Base-by-base conservation (phyloP, 2,329 filamentous ascomycete genomes). In the Dactylellina drechsleri region DNA sequence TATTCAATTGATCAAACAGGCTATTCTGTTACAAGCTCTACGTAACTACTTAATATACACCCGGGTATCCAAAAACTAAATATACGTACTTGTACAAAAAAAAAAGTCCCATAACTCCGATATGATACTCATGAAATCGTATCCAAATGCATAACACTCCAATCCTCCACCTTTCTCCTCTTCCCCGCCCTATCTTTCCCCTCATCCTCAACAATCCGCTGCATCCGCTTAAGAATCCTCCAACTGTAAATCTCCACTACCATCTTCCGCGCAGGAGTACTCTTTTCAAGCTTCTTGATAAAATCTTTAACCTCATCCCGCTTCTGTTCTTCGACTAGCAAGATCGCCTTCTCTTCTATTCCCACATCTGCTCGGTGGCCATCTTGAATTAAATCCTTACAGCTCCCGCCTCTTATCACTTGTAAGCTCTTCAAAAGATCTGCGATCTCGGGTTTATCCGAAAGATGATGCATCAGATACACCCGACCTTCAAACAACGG, bases 191-290 rank as follows among this genome's bases (percentile, higher is more conserved):
- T 28, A 4, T 56, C 53, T 13, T 56, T 45, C 15, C 5, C 47
- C 2, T 52, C 66, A 3, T 54, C 23, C 20, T 70, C 71, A 16
- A 65, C 13, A 12, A 71, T 49, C 45, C 40, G 31, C 20, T 71
- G 66, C 65, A 76, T 76, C 54, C 45, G 62, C 49, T 76, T 68
- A 6, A 76, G 20, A 54, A 76, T 76, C n/a, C 66, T 54, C 72
- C 72, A 76, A 18, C 72, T 76, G 40, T 76, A 76, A 8, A 76
- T 57, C 16, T 76, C 72, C 15, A 76, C 60, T 0, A 50, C 26
- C 26, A 50, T 62, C 12, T 67, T 67, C 49, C 56, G 23, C 28
- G 50, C 31, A 6, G 52, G 59, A 20, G 54, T 41, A 12, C 18
- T 43, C 26, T 45, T 66, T 2, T 40, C 47, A 26, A 76, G 10